These are phyloP conservation scores for Penicillium hesseltinei DNA, from an alignment of 2,329 filamentous ascomycete species.

Conservation along the genomic window DNA sequence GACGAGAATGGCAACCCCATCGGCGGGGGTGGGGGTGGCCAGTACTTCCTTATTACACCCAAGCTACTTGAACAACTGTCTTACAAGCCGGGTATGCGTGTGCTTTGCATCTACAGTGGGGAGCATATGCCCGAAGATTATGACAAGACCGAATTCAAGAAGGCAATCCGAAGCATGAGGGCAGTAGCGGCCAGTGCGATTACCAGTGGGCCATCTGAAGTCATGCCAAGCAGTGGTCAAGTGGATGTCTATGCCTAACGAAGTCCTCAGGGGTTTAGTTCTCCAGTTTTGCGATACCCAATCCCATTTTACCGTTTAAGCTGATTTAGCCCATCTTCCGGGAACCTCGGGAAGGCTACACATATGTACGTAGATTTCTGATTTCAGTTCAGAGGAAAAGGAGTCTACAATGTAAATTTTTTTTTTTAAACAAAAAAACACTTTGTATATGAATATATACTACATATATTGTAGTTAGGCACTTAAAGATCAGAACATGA, in stretches of 20 bases:
- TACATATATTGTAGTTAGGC: too few species aligned
- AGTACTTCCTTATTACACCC: conserved; percentile 97
- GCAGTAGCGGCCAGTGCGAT: conserved; percentile 23
- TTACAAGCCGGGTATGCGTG: conserved; percentile 87
- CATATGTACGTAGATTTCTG: background rate
- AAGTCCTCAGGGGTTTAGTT: conserved; percentile 10
- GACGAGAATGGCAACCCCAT: conserved; percentile 37
- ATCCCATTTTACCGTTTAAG: conserved; percentile 4
- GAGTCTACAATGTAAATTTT: too few species aligned
- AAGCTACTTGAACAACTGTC: conserved; percentile 85
- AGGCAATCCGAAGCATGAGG: conserved; percentile 37
- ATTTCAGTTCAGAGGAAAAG: background rate
- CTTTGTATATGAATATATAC: too few species aligned
- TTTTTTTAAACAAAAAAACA: too few species aligned
- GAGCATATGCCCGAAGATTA: conserved; percentile 55
- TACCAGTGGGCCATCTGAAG: conserved; percentile 12
- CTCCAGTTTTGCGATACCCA: conserved; percentile 14
- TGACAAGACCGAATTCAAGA: conserved; percentile 36
- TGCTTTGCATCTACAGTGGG: conserved; percentile 90
- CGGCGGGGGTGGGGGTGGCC: conserved; percentile 49
- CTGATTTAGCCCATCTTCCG: conserved; percentile 2
- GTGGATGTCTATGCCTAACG: conserved; percentile 25
- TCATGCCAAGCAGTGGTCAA: conserved; percentile 14
- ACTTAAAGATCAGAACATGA: background rate
- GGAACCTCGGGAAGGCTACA: background rate